Percentiles rank a stretch among this genome's conserved stretches.
Conservation (phyloP, 306 rosid genomes). For the Leucaena leucocephala region DNA sequence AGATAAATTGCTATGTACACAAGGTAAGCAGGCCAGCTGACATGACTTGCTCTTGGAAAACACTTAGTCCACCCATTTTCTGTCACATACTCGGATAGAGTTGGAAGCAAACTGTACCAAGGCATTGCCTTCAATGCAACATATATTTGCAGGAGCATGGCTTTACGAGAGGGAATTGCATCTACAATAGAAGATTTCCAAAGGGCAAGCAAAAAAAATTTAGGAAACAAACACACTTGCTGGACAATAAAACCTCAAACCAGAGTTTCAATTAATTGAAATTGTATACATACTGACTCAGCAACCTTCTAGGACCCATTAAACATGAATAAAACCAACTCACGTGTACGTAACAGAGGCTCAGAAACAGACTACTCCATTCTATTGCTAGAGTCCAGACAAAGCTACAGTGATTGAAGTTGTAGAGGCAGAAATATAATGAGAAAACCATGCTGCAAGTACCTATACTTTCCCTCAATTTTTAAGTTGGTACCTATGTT, state of each 20-base stretch:
- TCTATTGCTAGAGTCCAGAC: not conserved
- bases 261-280: slow-evolving; percentile 1
- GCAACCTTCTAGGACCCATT: slow-evolving; percentile 19
- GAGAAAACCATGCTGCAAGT: too few species aligned
- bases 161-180: slow-evolving; percentile 73
- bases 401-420: not conserved
- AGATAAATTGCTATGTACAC: slow-evolving; percentile 60
- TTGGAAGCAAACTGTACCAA: slow-evolving; percentile 76
- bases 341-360: not conserved
- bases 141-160: slow-evolving; percentile 81
- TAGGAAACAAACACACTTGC: slow-evolving; percentile 17
- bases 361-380: slow-evolving; percentile 10
- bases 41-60: slow-evolving; percentile 65
- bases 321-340: slow-evolving; percentile 8
- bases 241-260: not conserved
- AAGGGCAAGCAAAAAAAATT: slow-evolving; percentile 27
- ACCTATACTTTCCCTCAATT: too few species aligned
- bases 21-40: slow-evolving; percentile 63
- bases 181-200: slow-evolving; percentile 56
- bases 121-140: slow-evolving; percentile 95
- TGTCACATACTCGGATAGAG: slow-evolving; percentile 71
- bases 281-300: not conserved
- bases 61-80: slow-evolving; percentile 84
- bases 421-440: not conserved
- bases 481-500: too few species aligned